Evolutionary conservation across 2,329 filamentous ascomycete genomes (phyloP).

Genomic region (Ceratocystis albifundus): DNA sequence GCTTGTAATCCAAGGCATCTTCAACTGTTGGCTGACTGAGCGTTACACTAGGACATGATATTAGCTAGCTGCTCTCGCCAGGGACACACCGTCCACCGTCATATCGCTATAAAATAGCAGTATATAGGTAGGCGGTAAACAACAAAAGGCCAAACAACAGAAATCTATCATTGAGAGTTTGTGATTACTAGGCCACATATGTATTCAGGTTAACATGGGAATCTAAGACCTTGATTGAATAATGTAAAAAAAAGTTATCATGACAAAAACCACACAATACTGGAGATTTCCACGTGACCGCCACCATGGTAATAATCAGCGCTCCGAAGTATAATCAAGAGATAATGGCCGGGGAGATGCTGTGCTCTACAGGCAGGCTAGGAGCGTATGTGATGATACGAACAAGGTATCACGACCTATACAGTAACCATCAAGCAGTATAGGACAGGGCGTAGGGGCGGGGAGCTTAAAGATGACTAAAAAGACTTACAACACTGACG

Average conservation of each 20-base stretch:
- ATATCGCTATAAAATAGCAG: too few species aligned
- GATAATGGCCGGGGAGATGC: background rate
- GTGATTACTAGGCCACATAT: too few species aligned
- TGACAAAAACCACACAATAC: background rate
- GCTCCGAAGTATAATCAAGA: background rate
- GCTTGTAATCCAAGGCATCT: too few species aligned
- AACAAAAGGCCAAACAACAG: too few species aligned
- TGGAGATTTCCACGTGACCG: background rate
- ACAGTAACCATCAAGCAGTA: background rate
- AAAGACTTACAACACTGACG: constrained; percentile 14
- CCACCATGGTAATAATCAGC: background rate
- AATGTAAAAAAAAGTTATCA: background rate
- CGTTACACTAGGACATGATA: too few species aligned
- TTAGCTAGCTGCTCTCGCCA: too few species aligned
- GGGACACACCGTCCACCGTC: too few species aligned
- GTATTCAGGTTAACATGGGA: too few species aligned
- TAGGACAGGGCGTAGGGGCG: background rate
- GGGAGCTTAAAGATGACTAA: background rate
- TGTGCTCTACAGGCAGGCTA: background rate
- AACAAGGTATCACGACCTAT: background rate
- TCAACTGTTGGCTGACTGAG: too few species aligned
- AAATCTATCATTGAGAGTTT: too few species aligned
- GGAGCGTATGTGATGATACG: background rate
- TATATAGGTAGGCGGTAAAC: too few species aligned
- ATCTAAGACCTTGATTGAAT: too few species aligned